Conservation (phyloP, 371 early-diverging fungal species). For the Circinella minor region DNA sequence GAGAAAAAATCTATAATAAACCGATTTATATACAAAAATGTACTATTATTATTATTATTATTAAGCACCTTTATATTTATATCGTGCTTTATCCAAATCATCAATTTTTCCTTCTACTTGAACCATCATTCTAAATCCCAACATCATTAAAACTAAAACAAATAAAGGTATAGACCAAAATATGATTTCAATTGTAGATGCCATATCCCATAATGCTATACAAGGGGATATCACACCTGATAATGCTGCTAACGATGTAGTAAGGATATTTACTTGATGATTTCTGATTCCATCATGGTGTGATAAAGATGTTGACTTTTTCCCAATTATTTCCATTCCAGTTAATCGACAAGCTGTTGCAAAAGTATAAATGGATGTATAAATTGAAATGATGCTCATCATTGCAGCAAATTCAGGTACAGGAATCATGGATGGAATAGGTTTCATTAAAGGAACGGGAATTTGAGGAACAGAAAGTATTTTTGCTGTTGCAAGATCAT, state of each 20-base stretch:
- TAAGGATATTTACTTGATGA: constrained; percentile 2
- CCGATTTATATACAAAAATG: not conserved
- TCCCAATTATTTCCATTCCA: constrained; percentile 15
- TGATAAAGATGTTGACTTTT: constrained; percentile 6
- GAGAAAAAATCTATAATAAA: no score
- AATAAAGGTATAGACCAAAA: constrained; percentile 41
- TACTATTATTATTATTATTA: not conserved
- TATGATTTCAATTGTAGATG: constrained; percentile 25
- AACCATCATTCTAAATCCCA: constrained; percentile 36
- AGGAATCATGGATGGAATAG: constrained; percentile 10
- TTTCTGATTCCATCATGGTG: constrained; percentile 1
- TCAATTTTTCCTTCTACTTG: constrained; percentile 35
- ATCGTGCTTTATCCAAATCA: constrained; percentile 41
- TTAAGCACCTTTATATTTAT: constrained; percentile 46
- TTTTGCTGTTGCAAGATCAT: constrained; percentile 21
- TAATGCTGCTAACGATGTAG: constrained; percentile 4
- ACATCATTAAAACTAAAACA: constrained; percentile 20
- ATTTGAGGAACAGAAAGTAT: constrained; percentile 28
- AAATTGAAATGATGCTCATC: constrained; percentile 20
- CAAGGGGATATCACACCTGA: constrained; percentile 23
- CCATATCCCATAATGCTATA: constrained; percentile 18
- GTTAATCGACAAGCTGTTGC: constrained; percentile 14
- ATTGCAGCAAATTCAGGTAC: constrained; percentile 21
- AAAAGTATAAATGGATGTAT: constrained; percentile 24
- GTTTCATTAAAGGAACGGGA: constrained; percentile 22